Base-by-base conservation (phyloP, 306 rosid species). In the Vigna unguiculata region DNA sequence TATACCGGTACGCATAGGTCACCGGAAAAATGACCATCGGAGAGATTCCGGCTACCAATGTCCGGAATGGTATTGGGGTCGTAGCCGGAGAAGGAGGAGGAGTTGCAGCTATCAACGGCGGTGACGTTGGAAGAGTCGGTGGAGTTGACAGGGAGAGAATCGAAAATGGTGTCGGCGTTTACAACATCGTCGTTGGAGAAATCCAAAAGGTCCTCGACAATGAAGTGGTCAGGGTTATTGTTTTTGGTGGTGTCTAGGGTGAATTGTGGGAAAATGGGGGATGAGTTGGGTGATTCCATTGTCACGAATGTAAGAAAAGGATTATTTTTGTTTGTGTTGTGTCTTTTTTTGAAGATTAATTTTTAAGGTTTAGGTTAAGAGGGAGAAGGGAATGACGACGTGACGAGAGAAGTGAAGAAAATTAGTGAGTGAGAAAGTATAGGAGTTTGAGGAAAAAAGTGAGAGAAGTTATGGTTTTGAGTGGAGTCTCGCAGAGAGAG, bases 1-100 rank as follows among this genome's bases (percentile, higher is more conserved):
- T 11, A 24, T 89, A 89, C 98, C 97, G 97, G 94, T 9, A 87
- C 86, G 62, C 88, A 86, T 49, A 93, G 85, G 60, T 90, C 98
- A 34, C 83, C 82, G 41, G 96, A 82, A 78, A 93, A 84, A 34
- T 85, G 78, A 21, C 10, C 58, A 36, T 85, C 87, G 2, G 78
- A 4, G 57, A 85, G 41, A 69, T 34, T 83, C 45, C 71, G 85
- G 85, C 81, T 63, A 0, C 79, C 88, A 54, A 72, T 61, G 25
- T 75, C 85, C 15, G 40, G 17, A 1, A 78, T 1, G 22, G 72
- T 43, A 76, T 64, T 65, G 49, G 89, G 78, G 40, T 84, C 85
- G 36, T 65, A 66, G 9, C 83, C 87, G 1, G 89, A 80, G 7
- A 85, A 69, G 2, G 90, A 83, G 6, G 94, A 78, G 22, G 93